phyloP scores from a whole-genome alignment of 2,329 filamentous ascomycete genomes.

The Epichloe brachyelytri region DNA sequence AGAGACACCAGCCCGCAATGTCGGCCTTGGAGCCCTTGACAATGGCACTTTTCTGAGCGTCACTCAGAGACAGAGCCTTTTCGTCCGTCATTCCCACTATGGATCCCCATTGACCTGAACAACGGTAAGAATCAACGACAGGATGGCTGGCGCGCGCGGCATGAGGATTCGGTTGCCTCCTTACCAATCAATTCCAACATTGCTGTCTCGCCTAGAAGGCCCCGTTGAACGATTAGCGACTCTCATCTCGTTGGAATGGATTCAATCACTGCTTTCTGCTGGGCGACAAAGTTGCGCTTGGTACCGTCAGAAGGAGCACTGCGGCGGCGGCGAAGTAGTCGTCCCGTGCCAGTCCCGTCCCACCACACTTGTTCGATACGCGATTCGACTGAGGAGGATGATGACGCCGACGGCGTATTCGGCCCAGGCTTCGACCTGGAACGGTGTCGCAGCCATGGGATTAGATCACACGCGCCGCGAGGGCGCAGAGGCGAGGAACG shows the following conservation, averaged over 20 bases:
- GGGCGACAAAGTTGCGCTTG: background rate
- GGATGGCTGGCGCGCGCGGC: too few relatives aligned
- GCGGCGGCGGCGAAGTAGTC: conserved; percentile 26
- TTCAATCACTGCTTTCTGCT: background rate
- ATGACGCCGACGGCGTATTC: conserved; percentile 27
- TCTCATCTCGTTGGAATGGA: conserved; percentile 4
- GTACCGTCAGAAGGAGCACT: conserved; percentile 26
- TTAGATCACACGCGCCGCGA: background rate
- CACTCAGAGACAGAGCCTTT: conserved; percentile 7
- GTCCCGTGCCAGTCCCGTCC: conserved; percentile 29
- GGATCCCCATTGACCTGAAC: conserved; percentile 12
- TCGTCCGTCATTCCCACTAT: conserved; percentile 13
- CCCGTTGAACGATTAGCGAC: background rate
- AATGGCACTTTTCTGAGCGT: conserved; percentile 7
- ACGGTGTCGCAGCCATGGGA: conserved; percentile 20
- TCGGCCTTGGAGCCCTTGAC: conserved; percentile 11
- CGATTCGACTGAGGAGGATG: conserved; percentile 25
- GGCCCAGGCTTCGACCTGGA: conserved; percentile 29
- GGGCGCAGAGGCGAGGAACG: background rate
- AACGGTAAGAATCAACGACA: background rate
- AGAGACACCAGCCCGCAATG: conserved; percentile 22
- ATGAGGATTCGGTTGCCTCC: background rate
- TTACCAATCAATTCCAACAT: conserved; percentile 23
- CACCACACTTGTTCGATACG: conserved; percentile 24
- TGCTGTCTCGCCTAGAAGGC: conserved; percentile 10